phyloP scores from a whole-genome alignment of 495 filamentous ascomycete species.

The Hyaloscypha finlandica region DNA sequence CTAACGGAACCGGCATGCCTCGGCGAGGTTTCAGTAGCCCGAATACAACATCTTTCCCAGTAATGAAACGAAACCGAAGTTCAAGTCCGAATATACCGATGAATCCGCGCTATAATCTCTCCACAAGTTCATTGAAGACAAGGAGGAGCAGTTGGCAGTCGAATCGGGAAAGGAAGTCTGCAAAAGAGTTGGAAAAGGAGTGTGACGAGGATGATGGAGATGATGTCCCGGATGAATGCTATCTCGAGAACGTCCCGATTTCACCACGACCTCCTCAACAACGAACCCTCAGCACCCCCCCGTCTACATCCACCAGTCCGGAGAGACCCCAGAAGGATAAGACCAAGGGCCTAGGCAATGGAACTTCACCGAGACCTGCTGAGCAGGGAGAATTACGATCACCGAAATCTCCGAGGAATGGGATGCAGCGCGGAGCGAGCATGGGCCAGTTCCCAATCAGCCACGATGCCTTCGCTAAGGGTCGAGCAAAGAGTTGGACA shows the following conservation, averaged over 20 bases:
- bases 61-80: constrained; percentile 31
- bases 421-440: constrained; percentile 23
- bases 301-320: constrained; percentile 52
- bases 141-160: constrained; percentile 74
- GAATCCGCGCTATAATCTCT: constrained; percentile 40
- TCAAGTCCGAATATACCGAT: constrained; percentile 28
- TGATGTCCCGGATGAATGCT: constrained; percentile 87
- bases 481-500: constrained; percentile 84
- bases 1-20: constrained; percentile 32
- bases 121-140: constrained; percentile 41
- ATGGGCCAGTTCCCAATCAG: constrained; percentile 35
- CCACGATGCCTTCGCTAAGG: constrained; percentile 32
- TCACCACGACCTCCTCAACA: constrained; percentile 77
- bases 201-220: constrained; percentile 79
- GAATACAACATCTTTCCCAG: constrained; percentile 25
- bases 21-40: constrained; percentile 32
- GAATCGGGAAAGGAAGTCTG: constrained; percentile 63
- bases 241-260: constrained; percentile 93
- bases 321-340: constrained; percentile 54
- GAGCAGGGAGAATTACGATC: constrained; percentile 51
- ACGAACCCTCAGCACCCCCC: constrained; percentile 52
- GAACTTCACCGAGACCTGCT: constrained; percentile 50
- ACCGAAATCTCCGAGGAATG: constrained; percentile 35
- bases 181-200: constrained; percentile 80
- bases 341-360: constrained; percentile 53